Evolutionary conservation across 352 stramenopile species (phyloP).

Genomic region (Pythium coloratum): DNA sequence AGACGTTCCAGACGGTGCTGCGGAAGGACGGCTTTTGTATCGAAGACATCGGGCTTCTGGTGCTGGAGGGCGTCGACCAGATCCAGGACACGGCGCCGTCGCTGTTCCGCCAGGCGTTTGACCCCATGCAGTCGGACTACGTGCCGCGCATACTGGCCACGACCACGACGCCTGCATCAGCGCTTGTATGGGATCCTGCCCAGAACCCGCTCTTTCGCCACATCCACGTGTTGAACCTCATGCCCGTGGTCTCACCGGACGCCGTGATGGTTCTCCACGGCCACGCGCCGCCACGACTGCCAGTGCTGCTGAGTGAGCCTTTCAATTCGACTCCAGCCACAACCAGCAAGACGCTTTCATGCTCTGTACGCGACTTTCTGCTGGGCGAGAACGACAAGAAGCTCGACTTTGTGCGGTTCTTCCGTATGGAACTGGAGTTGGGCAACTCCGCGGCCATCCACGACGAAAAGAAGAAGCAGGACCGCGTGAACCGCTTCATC

Average conservation of each 20-base stretch:
- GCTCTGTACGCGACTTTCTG: constrained; percentile 58
- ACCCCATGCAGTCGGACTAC: constrained; percentile 20
- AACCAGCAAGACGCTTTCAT: constrained; percentile 6
- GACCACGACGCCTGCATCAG: constrained; percentile 46
- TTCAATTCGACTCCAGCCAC: constrained; percentile 29
- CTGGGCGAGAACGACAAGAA: constrained; percentile 69
- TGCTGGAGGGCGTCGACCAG: constrained; percentile 67
- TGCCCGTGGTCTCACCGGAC: constrained; percentile 38
- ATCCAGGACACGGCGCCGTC: constrained; percentile 60
- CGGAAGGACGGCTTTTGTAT: constrained; percentile 34
- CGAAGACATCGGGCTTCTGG: constrained; percentile 42
- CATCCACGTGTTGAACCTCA: constrained; percentile 62
- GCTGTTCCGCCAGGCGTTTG: constrained; percentile 46
- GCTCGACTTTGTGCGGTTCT: constrained; percentile 62
- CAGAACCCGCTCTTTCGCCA: constrained; percentile 61
- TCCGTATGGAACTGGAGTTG: constrained; percentile 62
- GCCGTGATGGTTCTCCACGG: constrained; percentile 22
- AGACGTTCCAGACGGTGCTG: constrained; percentile 40
- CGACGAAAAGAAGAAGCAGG: constrained; percentile 74
- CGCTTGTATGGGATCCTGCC: constrained; percentile 44
- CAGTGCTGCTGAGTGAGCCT: constrained; percentile 47
- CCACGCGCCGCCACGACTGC: constrained; percentile 29
- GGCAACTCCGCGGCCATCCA: constrained; percentile 72
- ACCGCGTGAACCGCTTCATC: constrained; percentile 72
- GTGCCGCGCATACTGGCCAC: constrained; percentile 62